Conservation (phyloP, 257 asterid species). For the Scutellaria baicalensis region DNA sequence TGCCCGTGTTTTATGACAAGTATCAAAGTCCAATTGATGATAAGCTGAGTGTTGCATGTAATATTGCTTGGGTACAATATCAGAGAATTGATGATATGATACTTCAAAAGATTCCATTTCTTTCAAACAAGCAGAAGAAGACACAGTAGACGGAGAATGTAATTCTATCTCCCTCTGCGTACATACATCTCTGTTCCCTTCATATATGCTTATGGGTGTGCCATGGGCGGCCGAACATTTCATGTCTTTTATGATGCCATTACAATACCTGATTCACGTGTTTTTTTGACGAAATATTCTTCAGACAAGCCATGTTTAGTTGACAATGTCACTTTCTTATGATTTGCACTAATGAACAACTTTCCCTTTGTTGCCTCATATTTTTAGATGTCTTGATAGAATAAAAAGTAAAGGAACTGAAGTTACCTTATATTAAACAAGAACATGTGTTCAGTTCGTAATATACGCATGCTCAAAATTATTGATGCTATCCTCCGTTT, state of each 20-base stretch:
- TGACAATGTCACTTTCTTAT: not conserved
- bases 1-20: conserved; percentile 67
- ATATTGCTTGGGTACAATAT: conserved; percentile 42
- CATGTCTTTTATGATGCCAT: not conserved
- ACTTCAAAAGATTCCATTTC: conserved; percentile 43
- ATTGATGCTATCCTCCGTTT: not conserved
- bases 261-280: not conserved
- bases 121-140: conserved; percentile 66
- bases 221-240: not conserved
- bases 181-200: not conserved
- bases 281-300: not conserved
- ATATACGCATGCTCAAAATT: not conserved
- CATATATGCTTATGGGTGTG: not conserved
- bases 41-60: conserved; percentile 45
- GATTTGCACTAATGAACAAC: not conserved
- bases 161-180: conserved; percentile 5
- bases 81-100: conserved; percentile 45
- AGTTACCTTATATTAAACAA: not conserved
- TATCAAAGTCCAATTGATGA: conserved; percentile 72
- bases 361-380: not conserved
- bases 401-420: not conserved
- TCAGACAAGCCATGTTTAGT: not conserved
- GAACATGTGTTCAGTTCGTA: not conserved
- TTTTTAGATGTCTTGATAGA: not conserved
- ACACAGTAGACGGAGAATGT: conserved; percentile 45